Base-by-base conservation (phyloP, 257 asterid species). In the Nicotiana obtusifolia region DNA sequence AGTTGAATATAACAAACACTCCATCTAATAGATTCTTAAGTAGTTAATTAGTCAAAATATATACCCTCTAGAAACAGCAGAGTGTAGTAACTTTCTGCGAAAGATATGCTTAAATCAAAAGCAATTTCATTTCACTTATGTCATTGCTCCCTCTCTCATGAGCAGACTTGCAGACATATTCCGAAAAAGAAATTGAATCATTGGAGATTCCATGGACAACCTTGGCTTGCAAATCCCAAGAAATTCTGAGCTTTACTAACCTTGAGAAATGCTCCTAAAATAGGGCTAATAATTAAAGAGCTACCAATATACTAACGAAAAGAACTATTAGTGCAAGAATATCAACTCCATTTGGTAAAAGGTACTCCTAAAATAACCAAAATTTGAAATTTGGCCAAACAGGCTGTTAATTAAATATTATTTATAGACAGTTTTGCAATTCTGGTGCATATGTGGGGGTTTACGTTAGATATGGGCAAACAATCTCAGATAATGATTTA, bases 31-130 rank as follows among this genome's bases (percentile, higher is more conserved):
- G 49, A 41, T 19, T 31, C 16, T 66, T 66, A 66, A 66, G 7
- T 66, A 17, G 26, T 33, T 33, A 8, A 66, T 66, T 65, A 65
- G 76, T 33, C 26, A 17, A 47, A 0, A 41, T 30, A 26, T 26
- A 26, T 66, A 66, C 52, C 52, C 47, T 31, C 24, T 35, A 68
- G n/a, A 37, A 69, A 5, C 33, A 37, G 57, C 31, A 69, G 1
- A 37, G n/a, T n/a, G 5, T 68, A n/a, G 33, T 69, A n/a, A 37
- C 57, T 69, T 69, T 69, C 57, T 69, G 77, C 77, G 13, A 69
- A 69, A 69, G 77, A 37, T 69, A 69, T 37, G 77, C 57, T 69
- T 69, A 69, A 69, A n/a, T 37, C 6, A 37, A 69, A 35, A 68
- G 31, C 56, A 69, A 69, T n/a, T 69, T n/a, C 56, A 37, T 11